phyloP scores from a whole-genome alignment of 805 yeast genomes.

The Blastobotrys attinorum region DNA sequence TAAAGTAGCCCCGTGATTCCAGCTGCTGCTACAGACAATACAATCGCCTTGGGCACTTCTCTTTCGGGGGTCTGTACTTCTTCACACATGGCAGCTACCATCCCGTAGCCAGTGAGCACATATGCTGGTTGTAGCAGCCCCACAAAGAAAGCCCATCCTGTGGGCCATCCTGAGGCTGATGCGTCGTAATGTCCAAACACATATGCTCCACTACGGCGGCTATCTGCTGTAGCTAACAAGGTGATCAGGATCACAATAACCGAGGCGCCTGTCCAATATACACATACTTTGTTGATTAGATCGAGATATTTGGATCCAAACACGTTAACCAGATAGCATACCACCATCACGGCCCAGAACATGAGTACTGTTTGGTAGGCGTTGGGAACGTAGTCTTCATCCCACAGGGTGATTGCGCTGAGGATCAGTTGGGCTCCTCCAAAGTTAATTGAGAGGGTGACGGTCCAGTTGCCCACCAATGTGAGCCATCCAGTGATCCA shows the following conservation, averaged over 20 bases:
- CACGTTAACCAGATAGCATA: conserved; percentile 48
- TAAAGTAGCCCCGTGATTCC: too few species aligned
- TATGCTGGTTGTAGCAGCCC: too few species aligned
- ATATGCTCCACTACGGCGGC: conserved; percentile 25
- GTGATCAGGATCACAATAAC: conserved; percentile 35
- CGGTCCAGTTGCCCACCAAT: conserved; percentile 14
- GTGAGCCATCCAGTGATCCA: conserved; percentile 24
- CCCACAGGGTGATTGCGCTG: conserved; percentile 11
- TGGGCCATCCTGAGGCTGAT: conserved; percentile 46
- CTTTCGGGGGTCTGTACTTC: too few species aligned
- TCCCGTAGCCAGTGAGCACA: too few species aligned
- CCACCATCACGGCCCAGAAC: conserved; percentile 50
- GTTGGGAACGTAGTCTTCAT: conserved; percentile 12
- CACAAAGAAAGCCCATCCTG: conserved; percentile 42
- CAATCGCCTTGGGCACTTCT: too few species aligned
- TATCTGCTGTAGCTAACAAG: conserved; percentile 23
- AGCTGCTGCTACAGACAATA: too few species aligned
- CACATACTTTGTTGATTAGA: conserved; percentile 48
- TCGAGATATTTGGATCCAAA: conserved; percentile 53
- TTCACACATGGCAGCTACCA: too few species aligned
- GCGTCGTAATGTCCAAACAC: conserved; percentile 17
- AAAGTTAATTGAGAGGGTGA: conserved; percentile 17
- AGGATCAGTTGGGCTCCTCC: conserved; percentile 16
- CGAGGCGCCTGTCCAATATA: conserved; percentile 45
- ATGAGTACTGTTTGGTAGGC: conserved; percentile 27